Conservation (phyloP, 345 rosid species). For the Bruguiera gymnorhiza region DNA sequence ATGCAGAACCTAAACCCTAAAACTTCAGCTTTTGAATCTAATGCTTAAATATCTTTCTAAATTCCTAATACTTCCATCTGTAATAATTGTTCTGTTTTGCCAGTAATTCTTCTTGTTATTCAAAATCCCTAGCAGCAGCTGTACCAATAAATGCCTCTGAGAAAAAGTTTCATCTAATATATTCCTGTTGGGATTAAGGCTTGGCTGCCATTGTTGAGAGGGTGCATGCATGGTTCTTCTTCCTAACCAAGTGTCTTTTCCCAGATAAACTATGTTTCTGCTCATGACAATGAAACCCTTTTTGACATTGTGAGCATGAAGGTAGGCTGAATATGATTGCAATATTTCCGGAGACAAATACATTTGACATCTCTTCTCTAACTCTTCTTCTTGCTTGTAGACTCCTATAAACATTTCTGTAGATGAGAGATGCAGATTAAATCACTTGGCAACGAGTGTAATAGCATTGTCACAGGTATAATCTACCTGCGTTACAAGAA, state of each 20-base stretch:
- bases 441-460: slow-evolving; percentile 78
- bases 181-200: neutral
- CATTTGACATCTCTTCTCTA: slow-evolving; percentile 16
- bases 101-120: neutral
- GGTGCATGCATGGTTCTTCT: slow-evolving; percentile 1
- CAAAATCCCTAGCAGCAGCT: neutral
- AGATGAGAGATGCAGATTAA: slow-evolving; percentile 80
- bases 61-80: too few species aligned
- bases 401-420: slow-evolving; percentile 70
- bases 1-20: neutral
- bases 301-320: slow-evolving; percentile 82
- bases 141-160: neutral
- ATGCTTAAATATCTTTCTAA: too few species aligned
- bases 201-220: too few species aligned
- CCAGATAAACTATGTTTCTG: slow-evolving; percentile 91
- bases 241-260: slow-evolving; percentile 10
- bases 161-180: neutral
- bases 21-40: neutral
- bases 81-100: neutral
- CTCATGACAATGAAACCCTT: slow-evolving; percentile 97
- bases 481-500: neutral
- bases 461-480: slow-evolving; percentile 81
- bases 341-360: neutral
- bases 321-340: slow-evolving; percentile 39
- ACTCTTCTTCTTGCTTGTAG: slow-evolving; percentile 38